Evolutionary conservation across 257 asterid genomes (phyloP), one percentile per base, ranked within the genome.

Genomic region (Asclepias syriaca): DNA sequence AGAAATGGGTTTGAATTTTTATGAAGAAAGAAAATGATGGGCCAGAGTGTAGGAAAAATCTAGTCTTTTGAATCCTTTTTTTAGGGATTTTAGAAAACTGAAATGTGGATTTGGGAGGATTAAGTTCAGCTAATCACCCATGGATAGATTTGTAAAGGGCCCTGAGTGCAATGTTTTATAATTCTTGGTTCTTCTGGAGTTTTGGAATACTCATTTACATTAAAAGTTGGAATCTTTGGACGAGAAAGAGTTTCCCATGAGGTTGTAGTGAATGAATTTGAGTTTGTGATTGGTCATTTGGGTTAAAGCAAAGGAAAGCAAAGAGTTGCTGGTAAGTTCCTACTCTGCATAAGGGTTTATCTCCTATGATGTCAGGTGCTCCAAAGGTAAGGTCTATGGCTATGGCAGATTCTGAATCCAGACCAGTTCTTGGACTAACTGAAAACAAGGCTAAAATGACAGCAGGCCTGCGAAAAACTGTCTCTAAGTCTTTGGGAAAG

Each of bases 331-430:
- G 22, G 37, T 16, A 12, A 27, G 53, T 45, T 70, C 55, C 65
- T 24, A 37, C 37, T 53, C n/a, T 66, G 55, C 40, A 24, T 32
- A 54, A 34, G 70, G 59, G 61, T 39, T 14, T 69, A 58, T 72
- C 57, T 68, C 37, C 10, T 65, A 53, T 39, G 12, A 79, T 84
- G 82, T 77, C 85, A 54, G 83, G 77, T 50, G 83, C 77, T 70
- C 67, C 79, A 45, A 74, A 81, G 60, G 65, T 70, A 56, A 83
- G 81, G 75, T 73, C 81, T 29, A 68, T 71, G 76, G 71, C 76
- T 46, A 68, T 49, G 76, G 72, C 75, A 19, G 87, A 80, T 69
- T 75, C 81, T 6, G 82, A 77, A 72, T 56, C 57, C 32, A 83
- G 81, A 65, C 71, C 79, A 45, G 75, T 66, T 21, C 74, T 70